Conservation (phyloP, 1,139 yeast species). For the Eremothecium sinecaudum region DNA sequence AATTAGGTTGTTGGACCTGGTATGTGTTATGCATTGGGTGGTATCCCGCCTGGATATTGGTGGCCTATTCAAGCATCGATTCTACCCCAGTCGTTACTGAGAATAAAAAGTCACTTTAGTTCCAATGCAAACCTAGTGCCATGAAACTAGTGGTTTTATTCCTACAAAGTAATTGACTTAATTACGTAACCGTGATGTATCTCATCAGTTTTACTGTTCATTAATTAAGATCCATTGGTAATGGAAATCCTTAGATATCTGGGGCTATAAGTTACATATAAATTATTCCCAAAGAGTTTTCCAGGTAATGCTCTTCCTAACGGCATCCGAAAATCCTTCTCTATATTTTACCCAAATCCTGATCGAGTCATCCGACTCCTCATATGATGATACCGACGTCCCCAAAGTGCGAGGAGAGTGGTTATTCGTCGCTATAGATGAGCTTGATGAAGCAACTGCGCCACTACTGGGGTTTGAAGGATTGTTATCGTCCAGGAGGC, state of each 20-base stretch:
- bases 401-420: not conserved
- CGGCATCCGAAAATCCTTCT: slow-evolving; percentile 94
- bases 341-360: slow-evolving; percentile 86
- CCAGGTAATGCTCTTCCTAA: slow-evolving; percentile 79
- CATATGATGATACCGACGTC: not conserved
- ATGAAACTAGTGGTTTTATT: too few relatives aligned
- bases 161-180: too few relatives aligned
- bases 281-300: slow-evolving; percentile 43
- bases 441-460: not conserved
- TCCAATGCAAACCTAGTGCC: too few relatives aligned
- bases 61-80: slow-evolving; percentile 28
- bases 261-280: too few relatives aligned
- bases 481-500: slow-evolving; percentile 9
- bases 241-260: too few relatives aligned
- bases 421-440: not conserved
- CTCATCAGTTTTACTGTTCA: too few relatives aligned
- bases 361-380: slow-evolving; percentile 9
- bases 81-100: slow-evolving; percentile 1
- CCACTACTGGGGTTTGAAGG: slow-evolving; percentile 1
- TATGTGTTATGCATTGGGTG: slow-evolving; percentile 62
- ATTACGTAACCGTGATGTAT: too few relatives aligned
- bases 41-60: slow-evolving; percentile 71
- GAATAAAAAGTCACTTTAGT: not conserved
- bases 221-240: too few relatives aligned
- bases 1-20: slow-evolving; percentile 85